Evolutionary conservation across 129 eudicot species (phyloP).

Genomic region (Kitagawia praeruptora): DNA sequence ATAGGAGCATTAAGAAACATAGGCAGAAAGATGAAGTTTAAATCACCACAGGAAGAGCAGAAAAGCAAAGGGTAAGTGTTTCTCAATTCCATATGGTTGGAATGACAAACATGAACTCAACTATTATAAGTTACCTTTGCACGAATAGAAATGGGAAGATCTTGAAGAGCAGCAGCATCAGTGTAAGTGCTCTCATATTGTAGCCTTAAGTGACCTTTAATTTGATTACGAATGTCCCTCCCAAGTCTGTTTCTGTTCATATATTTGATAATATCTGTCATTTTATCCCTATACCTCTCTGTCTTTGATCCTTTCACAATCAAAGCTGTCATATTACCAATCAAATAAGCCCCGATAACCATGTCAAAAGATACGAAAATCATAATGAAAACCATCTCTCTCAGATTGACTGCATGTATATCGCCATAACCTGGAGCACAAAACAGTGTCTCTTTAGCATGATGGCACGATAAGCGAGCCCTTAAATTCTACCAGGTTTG

Average conservation of each 20-base stretch:
- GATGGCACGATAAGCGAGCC: neutral
- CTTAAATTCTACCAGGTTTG: neutral
- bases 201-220: conserved; percentile 79
- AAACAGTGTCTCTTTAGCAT: conserved; percentile 13
- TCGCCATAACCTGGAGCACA: conserved; percentile 78
- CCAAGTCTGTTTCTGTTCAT: conserved; percentile 90
- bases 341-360: conserved; percentile 92
- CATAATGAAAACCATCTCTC: conserved; percentile 94
- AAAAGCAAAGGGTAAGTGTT: neutral
- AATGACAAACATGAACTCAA: neutral
- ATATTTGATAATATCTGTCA: conserved; percentile 84
- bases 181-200: conserved; percentile 91
- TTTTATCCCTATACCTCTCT: conserved; percentile 83
- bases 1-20: neutral
- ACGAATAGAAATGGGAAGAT: conserved; percentile 85
- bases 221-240: conserved; percentile 67
- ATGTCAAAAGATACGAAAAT: conserved; percentile 86
- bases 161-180: conserved; percentile 73
- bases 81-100: neutral
- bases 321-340: conserved; percentile 97
- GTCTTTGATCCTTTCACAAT: conserved; percentile 96
- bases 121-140: conserved; percentile 51
- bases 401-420: conserved; percentile 89
- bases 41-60: neutral
- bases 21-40: neutral